phyloP scores from a whole-genome alignment of 495 filamentous ascomycete species.

The Daldinia decipiens region DNA sequence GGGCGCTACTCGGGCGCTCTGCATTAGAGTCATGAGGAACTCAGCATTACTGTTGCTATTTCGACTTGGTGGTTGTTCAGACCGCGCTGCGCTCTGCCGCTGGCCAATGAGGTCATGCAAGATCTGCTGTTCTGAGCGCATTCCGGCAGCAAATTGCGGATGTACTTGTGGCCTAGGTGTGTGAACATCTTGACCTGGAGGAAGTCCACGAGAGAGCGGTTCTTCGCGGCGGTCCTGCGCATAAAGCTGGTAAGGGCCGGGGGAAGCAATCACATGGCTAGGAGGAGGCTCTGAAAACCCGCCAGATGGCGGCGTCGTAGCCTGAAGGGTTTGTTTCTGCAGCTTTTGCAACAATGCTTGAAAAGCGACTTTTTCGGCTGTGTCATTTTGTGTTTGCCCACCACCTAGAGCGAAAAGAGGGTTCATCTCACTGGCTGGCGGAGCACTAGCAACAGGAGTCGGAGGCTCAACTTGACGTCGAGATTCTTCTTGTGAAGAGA shows the following conservation, averaged over 20 bases:
- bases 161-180: conserved; percentile 53
- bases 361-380: conserved; percentile 89
- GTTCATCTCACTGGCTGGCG: conserved; percentile 37
- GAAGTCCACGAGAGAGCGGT: conserved; percentile 43
- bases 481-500: conserved; percentile 71
- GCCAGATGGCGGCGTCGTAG: conserved; percentile 37
- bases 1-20: conserved; percentile 54
- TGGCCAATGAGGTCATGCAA: conserved; percentile 64
- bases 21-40: conserved; percentile 67
- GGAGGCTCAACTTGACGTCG: conserved; percentile 65
- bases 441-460: conserved; percentile 47
- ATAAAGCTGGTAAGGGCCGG: conserved; percentile 57
- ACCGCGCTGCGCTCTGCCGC: conserved; percentile 50
- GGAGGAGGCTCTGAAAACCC: conserved; percentile 50
- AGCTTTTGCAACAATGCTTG: conserved; percentile 89
- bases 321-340: conserved; percentile 51
- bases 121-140: conserved; percentile 61
- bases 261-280: conserved; percentile 50
- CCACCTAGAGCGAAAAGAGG: conserved; percentile 46
- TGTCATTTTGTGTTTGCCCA: conserved; percentile 58
- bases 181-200: conserved; percentile 57
- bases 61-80: conserved; percentile 51
- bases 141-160: conserved; percentile 50
- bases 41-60: conserved; percentile 61
- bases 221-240: conserved; percentile 56